Evolutionary conservation across 1,284 basidiomycete species (phyloP).

Genomic region (Irpex sp.): DNA sequence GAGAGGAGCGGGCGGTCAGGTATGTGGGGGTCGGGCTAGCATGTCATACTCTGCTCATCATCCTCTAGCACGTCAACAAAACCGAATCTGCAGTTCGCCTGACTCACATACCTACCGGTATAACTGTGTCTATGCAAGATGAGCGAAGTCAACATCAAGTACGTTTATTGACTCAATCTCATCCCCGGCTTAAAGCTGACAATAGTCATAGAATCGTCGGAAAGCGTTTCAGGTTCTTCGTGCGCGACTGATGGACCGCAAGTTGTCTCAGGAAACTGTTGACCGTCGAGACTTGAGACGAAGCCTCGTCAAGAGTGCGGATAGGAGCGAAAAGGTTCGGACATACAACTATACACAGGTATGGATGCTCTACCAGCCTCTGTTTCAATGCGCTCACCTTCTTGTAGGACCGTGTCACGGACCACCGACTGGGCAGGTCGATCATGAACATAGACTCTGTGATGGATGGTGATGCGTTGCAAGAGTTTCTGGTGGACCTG

Average conservation of each 20-base stretch:
- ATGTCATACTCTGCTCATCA: background rate
- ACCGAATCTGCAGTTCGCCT: conserved; percentile 98
- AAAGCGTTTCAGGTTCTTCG: conserved; percentile 85
- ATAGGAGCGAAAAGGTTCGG: conserved; percentile 87
- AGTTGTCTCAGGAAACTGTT: conserved; percentile 64
- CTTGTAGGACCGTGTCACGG: conserved; percentile 80
- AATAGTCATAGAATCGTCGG: conserved; percentile 53
- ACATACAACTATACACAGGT: conserved; percentile 92
- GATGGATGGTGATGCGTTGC: conserved; percentile 74
- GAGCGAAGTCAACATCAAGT: conserved; percentile 95
- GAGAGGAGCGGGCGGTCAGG: conserved; percentile 94
- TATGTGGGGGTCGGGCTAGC: conserved; percentile 24
- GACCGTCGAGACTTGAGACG: conserved; percentile 65
- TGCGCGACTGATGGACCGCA: conserved; percentile 77
- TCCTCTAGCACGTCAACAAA: conserved; percentile 88
- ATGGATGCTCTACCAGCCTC: conserved; percentile 9
- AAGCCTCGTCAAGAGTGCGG: conserved; percentile 72
- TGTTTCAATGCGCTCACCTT: background rate
- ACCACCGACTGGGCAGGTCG: conserved; percentile 82
- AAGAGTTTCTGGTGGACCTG: conserved; percentile 59
- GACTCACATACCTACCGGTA: conserved; percentile 90
- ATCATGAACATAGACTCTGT: conserved; percentile 70
- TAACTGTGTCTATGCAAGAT: conserved; percentile 98
- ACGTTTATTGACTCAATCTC: conserved; percentile 10
- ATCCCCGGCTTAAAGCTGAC: background rate